Evolutionary conservation across 495 filamentous ascomycete species (phyloP), one percentile per base, ranked within the genome.

Genomic region (Chaetomium cochliodes): DNA sequence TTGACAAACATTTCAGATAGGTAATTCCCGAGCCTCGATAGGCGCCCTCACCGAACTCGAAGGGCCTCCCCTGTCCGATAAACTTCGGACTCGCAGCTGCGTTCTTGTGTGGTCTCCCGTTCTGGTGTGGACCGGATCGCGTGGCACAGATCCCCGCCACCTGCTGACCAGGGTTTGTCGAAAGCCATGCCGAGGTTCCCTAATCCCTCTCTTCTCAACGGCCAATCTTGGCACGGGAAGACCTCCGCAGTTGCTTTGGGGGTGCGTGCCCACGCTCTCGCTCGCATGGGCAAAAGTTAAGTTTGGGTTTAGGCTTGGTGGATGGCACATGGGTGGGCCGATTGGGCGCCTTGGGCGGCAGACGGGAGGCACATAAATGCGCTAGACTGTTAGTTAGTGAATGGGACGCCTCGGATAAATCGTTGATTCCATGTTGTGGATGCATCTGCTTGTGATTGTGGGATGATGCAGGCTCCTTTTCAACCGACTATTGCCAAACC

Each of bases 191-290:
- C 55, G 55, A 58, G 55, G 33, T 25, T 42, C 7, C n/a, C 37
- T 15, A n/a, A n/a, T n/a, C n/a, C n/a, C n/a, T n/a, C n/a, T n/a
- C n/a, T n/a, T n/a, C n/a, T 11, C n/a, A 4, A 58, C 55, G 37
- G 46, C 46, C 55, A 25, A 42, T 42, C 55, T 58, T 58, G 55
- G 55, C 55, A 44, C 15, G 51, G 51, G 25, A 26, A 26, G n/a
- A 18, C 15, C n/a, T 47, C 44, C n/a, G 44, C 2, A 28, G n/a
- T 37, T 12, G 33, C 33, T 37, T 37, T 37, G 33, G 33, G 33
- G 33, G 28, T 6, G 28, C 28, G 28, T 6, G 6, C 6, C 3
- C 28, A 2, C 28, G 28, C 28, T 30, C 6, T 2, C 28, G 3
- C 28, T 3, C 33, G 33, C 33, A 37, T 37, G 33, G 33, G 5